A percentile compares a stretch with the other conserved stretches of the same genome.
Evolutionary conservation across 2,329 filamentous ascomycete genomes (phyloP).

Genomic region (Westerdykella ornata): DNA sequence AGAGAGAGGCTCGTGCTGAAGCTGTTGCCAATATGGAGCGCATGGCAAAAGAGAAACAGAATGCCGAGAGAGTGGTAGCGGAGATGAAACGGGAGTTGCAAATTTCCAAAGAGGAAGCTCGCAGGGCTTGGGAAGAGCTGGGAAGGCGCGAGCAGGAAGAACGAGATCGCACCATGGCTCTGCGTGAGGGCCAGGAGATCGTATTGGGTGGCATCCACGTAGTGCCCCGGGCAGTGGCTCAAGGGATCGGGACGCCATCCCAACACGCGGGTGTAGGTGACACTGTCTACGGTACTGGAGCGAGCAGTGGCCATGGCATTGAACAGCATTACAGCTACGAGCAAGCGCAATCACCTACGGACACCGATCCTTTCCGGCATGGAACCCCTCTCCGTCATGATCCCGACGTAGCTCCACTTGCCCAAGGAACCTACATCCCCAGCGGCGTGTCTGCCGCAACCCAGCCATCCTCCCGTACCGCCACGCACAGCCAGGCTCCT

Average conservation of each 20-base stretch:
- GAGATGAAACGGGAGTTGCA: conserved; percentile 90
- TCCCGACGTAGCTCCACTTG: conserved; percentile 26
- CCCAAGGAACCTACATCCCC: conserved; percentile 32
- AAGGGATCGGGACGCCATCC: conserved; percentile 48
- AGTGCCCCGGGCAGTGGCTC: conserved; percentile 77
- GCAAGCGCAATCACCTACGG: conserved; percentile 47
- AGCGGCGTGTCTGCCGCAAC: conserved; percentile 18
- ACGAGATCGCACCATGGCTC: conserved; percentile 74
- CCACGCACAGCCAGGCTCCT: conserved; percentile 2
- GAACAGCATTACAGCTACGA: conserved; percentile 48
- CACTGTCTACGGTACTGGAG: conserved; percentile 24
- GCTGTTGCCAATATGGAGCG: conserved; percentile 60
- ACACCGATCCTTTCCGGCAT: conserved; percentile 53
- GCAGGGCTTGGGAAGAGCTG: conserved; percentile 94
- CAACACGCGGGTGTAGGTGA: conserved; percentile 44
- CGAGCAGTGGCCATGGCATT: conserved; percentile 29
- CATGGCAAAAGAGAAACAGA: conserved; percentile 60
- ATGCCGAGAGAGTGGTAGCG: conserved; percentile 67
- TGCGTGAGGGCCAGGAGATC: conserved; percentile 81
- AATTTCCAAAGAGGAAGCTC: conserved; percentile 93
- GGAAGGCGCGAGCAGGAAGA: conserved; percentile 90
- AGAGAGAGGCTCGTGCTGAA: conserved; percentile 63
- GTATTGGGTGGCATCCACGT: conserved; percentile 91
- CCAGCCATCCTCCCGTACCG: background rate
- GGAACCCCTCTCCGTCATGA: conserved; percentile 18